Conservation (phyloP, 768 basidiomycete species). For the Grammothele lineata region DNA sequence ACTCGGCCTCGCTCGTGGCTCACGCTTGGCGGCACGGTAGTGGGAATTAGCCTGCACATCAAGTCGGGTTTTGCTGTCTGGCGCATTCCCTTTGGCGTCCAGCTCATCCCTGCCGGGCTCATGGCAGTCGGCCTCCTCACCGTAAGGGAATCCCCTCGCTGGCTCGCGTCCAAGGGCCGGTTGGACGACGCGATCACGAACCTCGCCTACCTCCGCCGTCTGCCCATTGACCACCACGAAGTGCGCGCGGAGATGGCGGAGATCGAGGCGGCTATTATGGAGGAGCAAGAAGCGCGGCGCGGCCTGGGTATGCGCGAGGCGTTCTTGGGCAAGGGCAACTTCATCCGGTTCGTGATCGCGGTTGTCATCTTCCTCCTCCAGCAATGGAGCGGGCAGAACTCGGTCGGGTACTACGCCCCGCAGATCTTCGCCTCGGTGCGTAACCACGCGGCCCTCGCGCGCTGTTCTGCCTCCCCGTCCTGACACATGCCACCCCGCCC, state of each 20-base stretch:
- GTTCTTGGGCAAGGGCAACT: constrained; percentile 79
- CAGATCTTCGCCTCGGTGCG: constrained; percentile 66
- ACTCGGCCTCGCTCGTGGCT: no score
- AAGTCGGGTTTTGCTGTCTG: constrained; percentile 46
- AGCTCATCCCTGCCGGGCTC: constrained; percentile 71
- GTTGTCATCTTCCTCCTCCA: constrained; percentile 76
- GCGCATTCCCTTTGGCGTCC: constrained; percentile 72
- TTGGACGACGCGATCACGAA: constrained; percentile 49
- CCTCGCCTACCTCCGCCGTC: constrained; percentile 60
- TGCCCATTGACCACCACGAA: constrained; percentile 34
- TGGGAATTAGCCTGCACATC: constrained; percentile 56
- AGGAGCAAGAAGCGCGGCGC: constrained; percentile 63
- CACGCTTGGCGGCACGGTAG: constrained; percentile 31
- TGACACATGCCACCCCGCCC: constrained; percentile 2
- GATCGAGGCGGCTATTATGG: constrained; percentile 74
- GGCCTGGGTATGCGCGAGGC: constrained; percentile 63
- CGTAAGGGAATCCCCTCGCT: constrained; percentile 74
- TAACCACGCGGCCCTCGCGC: neutral
- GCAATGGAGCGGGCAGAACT: constrained; percentile 84
- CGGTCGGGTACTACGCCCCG: constrained; percentile 71
- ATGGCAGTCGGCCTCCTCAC: constrained; percentile 66
- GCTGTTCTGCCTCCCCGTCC: neutral
- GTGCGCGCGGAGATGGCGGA: constrained; percentile 67
- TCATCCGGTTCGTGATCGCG: constrained; percentile 80
- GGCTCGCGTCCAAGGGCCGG: constrained; percentile 63